Evolutionary conservation across 192 early-diverging fungal genomes (phyloP).

Genomic region (Backusella tuberculispora): DNA sequence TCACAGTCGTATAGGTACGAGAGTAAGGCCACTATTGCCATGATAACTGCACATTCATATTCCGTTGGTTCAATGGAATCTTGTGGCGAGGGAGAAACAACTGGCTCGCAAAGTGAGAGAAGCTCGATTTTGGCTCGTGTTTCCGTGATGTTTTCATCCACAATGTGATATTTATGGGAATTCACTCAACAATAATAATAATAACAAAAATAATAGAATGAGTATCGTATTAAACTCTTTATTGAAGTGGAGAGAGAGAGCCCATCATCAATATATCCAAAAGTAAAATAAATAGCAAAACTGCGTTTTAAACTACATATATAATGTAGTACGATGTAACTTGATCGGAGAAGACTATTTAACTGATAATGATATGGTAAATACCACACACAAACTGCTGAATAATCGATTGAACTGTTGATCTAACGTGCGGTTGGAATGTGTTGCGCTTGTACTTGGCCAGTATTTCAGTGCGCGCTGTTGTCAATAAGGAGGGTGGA

Average conservation of each 20-base stretch:
- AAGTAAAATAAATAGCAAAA: too few relatives aligned
- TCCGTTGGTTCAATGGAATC: conserved; percentile 20
- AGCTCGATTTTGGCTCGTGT: conserved; percentile 22
- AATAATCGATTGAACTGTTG: conserved; percentile 13
- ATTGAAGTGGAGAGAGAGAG: too few relatives aligned
- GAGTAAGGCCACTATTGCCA: conserved; percentile 19
- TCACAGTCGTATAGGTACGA: conserved; percentile 25
- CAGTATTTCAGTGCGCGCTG: conserved; percentile 13
- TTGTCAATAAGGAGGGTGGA: conserved; percentile 16
- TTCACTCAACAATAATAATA: too few relatives aligned
- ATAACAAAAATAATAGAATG: too few relatives aligned
- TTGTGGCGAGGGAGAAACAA: conserved; percentile 10
- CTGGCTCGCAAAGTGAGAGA: conserved; percentile 20
- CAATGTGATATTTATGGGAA: too few relatives aligned
- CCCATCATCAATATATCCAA: too few relatives aligned
- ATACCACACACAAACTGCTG: conserved; percentile 20
- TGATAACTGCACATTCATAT: conserved; percentile 23
- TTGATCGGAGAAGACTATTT: too few relatives aligned
- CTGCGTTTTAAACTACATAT: too few relatives aligned
- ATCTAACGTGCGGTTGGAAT: conserved; percentile 16
- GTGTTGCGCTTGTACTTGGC: not conserved
- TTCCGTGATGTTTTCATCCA: conserved; percentile 24
- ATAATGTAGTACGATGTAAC: too few relatives aligned
- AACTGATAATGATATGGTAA: too few relatives aligned
- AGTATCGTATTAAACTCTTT: too few relatives aligned